Evolutionary conservation across 495 filamentous ascomycete genomes (phyloP).

Genomic region (Alectoria sarmentosa): DNA sequence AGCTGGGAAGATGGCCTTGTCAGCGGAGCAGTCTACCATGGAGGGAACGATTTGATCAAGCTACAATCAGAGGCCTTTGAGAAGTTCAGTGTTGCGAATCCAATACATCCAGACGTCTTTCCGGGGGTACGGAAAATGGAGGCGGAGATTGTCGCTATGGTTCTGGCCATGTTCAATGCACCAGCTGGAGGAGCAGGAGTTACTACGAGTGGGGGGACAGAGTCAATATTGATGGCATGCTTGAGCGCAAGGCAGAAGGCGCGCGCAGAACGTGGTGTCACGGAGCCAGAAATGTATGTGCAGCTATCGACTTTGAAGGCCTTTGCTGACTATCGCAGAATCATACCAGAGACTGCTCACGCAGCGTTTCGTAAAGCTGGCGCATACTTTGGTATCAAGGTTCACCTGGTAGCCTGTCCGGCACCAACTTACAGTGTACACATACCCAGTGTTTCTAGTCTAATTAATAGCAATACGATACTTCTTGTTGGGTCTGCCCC

Average conservation of each 20-base stretch:
- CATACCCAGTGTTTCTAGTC: slow-evolving; percentile 62
- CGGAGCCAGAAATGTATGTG: slow-evolving; percentile 78
- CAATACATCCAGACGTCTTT: slow-evolving; percentile 98
- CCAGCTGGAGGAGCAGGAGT: slow-evolving; percentile 77
- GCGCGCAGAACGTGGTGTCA: slow-evolving; percentile 72
- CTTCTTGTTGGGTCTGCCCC: slow-evolving; percentile 92
- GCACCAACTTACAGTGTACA: slow-evolving; percentile 81
- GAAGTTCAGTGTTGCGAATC: slow-evolving; percentile 92
- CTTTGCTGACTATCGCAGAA: slow-evolving; percentile 45
- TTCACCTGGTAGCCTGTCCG: slow-evolving; percentile 85
- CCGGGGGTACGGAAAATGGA: slow-evolving; percentile 99
- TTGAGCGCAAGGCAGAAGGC: slow-evolving; percentile 85
- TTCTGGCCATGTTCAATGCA: slow-evolving; percentile 85
- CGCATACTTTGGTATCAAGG: slow-evolving; percentile 90
- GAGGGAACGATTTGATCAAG: slow-evolving; percentile 73
- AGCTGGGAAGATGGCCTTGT: slow-evolving; percentile 95
- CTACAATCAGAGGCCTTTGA: slow-evolving; percentile 89
- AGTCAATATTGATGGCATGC: slow-evolving; percentile 93
- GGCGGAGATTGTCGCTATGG: slow-evolving; percentile 96
- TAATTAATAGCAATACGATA: slow-evolving; percentile 95
- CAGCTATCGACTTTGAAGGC: neutral
- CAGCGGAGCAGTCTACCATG: slow-evolving; percentile 94
- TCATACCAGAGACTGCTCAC: slow-evolving; percentile 90
- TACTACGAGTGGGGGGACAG: slow-evolving; percentile 87
- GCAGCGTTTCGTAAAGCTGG: slow-evolving; percentile 94